A percentile compares a stretch with the other conserved stretches of the same genome.
Conservation (phyloP, 345 rosid species). For the Theobroma cacao region DNA sequence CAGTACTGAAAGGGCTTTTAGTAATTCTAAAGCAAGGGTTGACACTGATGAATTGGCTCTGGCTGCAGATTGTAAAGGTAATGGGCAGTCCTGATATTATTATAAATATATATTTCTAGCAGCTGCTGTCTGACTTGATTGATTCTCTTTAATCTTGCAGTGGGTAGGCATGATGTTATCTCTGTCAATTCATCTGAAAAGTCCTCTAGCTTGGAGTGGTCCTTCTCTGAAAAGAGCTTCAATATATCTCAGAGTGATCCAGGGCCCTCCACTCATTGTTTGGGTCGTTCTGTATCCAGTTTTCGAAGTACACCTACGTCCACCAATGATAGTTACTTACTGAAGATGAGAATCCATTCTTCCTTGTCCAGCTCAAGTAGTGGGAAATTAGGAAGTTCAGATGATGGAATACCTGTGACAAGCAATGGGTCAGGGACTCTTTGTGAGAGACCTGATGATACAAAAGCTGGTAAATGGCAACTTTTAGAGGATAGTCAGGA, state of each 20-base stretch:
- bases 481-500: constrained; percentile 54
- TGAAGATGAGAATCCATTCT: constrained; percentile 45
- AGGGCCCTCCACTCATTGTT: constrained; percentile 34
- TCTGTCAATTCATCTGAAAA: constrained; percentile 43
- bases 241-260: constrained; percentile 44
- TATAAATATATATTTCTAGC: constrained; percentile 10
- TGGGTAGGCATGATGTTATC: constrained; percentile 38
- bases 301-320: constrained; percentile 47
- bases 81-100: constrained; percentile 13
- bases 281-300: constrained; percentile 41
- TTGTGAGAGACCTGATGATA: constrained; percentile 31
- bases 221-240: constrained; percentile 36
- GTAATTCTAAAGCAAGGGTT: constrained; percentile 33
- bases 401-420: constrained; percentile 33
- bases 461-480: constrained; percentile 29
- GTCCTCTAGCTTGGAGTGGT: constrained; percentile 33
- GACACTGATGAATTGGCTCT: constrained; percentile 38
- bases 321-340: constrained; percentile 35
- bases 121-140: constrained; percentile 5
- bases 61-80: constrained; percentile 49
- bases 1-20: constrained; percentile 26
- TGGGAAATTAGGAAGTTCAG: constrained; percentile 40
- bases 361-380: constrained; percentile 49
- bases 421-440: constrained; percentile 40
- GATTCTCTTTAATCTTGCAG: constrained; percentile 40